A percentile compares a stretch with the other conserved stretches of the same genome.
Evolutionary conservation across 768 basidiomycete genomes (phyloP).

Genomic region (Russula earlei): DNA sequence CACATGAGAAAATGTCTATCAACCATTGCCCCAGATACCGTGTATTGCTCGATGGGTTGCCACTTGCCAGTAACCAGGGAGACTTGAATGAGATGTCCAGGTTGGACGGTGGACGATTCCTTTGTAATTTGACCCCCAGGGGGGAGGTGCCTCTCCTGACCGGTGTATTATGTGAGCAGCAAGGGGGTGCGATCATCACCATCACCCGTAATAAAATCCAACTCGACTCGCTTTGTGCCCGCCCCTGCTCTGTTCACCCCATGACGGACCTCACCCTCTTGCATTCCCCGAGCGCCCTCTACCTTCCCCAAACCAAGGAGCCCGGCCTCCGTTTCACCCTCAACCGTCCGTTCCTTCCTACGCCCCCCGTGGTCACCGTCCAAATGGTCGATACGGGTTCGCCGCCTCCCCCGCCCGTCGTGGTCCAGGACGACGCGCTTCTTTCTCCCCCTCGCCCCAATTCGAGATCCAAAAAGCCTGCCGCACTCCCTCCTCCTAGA

Average conservation of each 20-base stretch:
- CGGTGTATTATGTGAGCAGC: no score
- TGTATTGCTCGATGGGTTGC: no score
- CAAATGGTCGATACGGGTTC: constrained; percentile 11
- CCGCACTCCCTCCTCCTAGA: not conserved
- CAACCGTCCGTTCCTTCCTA: constrained; percentile 1
- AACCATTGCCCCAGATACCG: no score
- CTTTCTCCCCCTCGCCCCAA: constrained; percentile 10
- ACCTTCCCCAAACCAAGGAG: constrained; percentile 3
- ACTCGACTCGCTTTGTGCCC: no score
- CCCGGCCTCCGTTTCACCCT: not conserved
- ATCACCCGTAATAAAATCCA: no score
- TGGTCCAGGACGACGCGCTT: not conserved
- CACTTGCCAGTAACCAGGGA: no score
- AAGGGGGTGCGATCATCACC: no score
- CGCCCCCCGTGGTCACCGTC: constrained; percentile 6
- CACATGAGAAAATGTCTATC: no score
- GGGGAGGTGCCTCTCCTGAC: no score
- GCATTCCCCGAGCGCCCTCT: constrained; percentile 8
- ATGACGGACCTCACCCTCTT: constrained; percentile 15
- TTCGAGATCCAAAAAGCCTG: not conserved
- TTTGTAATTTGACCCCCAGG: no score
- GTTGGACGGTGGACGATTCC: no score
- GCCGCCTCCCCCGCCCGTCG: not conserved
- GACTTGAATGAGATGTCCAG: no score
- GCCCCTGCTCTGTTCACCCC: not conserved